These are phyloP conservation scores for Blastomyces parvus DNA, from an alignment of 2,329 filamentous ascomycete genomes.

Conservation along the genomic window DNA sequence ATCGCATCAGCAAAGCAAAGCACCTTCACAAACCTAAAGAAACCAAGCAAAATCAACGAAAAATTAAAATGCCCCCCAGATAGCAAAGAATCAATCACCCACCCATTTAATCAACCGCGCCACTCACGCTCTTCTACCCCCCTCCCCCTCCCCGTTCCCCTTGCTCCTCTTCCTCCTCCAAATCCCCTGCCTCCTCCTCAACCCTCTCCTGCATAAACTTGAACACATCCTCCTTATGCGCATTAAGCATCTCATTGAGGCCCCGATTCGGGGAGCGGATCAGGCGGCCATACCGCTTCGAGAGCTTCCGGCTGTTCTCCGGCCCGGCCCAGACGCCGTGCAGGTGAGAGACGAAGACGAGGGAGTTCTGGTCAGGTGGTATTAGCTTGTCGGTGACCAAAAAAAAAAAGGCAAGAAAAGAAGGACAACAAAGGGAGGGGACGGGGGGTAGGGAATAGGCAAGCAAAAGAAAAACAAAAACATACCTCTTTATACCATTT, in stretches of 20 bases:
- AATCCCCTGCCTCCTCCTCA: conserved; percentile 10
- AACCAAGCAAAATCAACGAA: too few species aligned
- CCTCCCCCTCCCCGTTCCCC: too few species aligned
- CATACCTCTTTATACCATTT: conserved; percentile 69
- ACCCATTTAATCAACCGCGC: too few species aligned
- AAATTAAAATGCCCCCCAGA: too few species aligned
- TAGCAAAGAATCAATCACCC: too few species aligned
- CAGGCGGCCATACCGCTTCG: conserved; percentile 50
- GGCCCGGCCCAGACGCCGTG: conserved; percentile 67
- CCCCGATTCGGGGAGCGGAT: conserved; percentile 37
- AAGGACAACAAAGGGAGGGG: background rate
- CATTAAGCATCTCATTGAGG: conserved; percentile 49
- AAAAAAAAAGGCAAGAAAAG: background rate
- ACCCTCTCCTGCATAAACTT: conserved; percentile 37
- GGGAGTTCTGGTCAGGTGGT: conserved; percentile 47
- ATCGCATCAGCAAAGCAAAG: background rate
- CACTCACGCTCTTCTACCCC: too few species aligned
- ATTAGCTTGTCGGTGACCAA: too few species aligned
- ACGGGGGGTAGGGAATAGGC: background rate
- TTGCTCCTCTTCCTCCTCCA: background rate
- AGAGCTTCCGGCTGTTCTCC: conserved; percentile 47
- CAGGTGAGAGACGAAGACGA: conserved; percentile 64
- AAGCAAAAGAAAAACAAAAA: conserved; percentile 14
- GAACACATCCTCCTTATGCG: conserved; percentile 44
- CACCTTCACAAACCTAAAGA: too few species aligned